Evolutionary conservation across 805 yeast genomes (phyloP).

Genomic region (Saccharomycopsis sp.): DNA sequence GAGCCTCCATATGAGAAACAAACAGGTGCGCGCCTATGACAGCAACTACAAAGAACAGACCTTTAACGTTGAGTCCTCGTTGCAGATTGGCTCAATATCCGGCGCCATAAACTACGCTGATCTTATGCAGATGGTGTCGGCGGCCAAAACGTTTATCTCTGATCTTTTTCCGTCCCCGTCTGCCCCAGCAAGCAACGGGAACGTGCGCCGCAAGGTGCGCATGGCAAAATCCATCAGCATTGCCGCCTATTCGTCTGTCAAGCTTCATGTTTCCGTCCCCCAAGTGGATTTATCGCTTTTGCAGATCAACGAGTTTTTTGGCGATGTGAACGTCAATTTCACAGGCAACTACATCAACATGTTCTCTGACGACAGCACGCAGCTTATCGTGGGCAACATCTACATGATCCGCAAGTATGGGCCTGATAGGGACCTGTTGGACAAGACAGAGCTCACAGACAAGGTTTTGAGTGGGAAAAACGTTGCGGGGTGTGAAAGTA

Average conservation of each 20-base stretch:
- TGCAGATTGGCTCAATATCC: slow-evolving; percentile 2
- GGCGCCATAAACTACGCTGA: not conserved
- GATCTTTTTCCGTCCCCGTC: not conserved
- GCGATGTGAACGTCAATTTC: slow-evolving; percentile 15
- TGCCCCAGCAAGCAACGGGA: too few relatives aligned
- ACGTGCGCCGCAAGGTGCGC: not conserved
- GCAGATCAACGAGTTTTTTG: slow-evolving; percentile 13
- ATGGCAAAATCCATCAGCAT: not conserved
- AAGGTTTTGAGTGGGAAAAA: slow-evolving; percentile 10
- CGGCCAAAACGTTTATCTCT: not conserved
- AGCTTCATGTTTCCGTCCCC: not conserved
- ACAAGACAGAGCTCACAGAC: not conserved
- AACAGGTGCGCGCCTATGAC: slow-evolving; percentile 3
- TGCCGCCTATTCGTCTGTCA: not conserved
- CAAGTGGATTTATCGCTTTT: slow-evolving; percentile 8
- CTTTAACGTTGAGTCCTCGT: not conserved
- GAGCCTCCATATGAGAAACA: not conserved
- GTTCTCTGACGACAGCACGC: not conserved
- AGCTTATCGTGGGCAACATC: not conserved
- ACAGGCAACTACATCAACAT: not conserved
- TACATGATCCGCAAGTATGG: not conserved
- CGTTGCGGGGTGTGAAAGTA: slow-evolving; percentile 24
- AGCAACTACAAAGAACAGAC: slow-evolving; percentile 2
- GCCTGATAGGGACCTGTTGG: not conserved
- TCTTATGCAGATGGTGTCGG: not conserved